A percentile compares a stretch with the other conserved stretches of the same genome.
Evolutionary conservation across 306 rosid genomes (phyloP).

Genomic region (Malus orientalis): DNA sequence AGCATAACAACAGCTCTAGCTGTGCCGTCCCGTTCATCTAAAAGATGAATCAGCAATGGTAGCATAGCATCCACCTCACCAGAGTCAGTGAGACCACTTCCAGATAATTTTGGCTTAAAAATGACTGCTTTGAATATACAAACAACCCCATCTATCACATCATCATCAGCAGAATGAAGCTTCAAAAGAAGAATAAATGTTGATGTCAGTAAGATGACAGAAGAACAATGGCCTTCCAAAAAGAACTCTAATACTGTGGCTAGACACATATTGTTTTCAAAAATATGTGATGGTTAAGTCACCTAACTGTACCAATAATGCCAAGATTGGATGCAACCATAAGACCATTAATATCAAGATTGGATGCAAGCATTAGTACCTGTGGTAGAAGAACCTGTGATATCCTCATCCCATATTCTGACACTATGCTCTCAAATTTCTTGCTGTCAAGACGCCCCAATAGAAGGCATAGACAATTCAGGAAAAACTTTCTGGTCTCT

Average conservation of each 20-base stretch:
- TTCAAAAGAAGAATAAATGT: slow-evolving; percentile 28
- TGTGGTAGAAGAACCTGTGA: slow-evolving; percentile 62
- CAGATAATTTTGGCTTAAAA: slow-evolving; percentile 50
- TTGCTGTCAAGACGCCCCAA: slow-evolving; percentile 70
- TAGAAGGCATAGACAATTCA: slow-evolving; percentile 78
- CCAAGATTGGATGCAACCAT: neutral
- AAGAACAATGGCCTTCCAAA: neutral
- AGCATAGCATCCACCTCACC: slow-evolving; percentile 48
- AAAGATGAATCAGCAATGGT: slow-evolving; percentile 59
- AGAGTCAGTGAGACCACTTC: slow-evolving; percentile 32
- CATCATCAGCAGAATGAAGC: slow-evolving; percentile 70
- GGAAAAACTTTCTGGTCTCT: slow-evolving; percentile 75
- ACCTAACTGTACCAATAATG: neutral
- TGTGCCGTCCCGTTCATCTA: slow-evolving; percentile 74
- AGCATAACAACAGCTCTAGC: slow-evolving; percentile 79
- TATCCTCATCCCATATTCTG: slow-evolving; percentile 61
- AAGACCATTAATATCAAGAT: neutral
- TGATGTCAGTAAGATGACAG: neutral
- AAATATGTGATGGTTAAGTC: neutral
- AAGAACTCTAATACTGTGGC: neutral
- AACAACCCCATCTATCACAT: slow-evolving; percentile 54
- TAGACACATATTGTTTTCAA: neutral
- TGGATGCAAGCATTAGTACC: slow-evolving; percentile 30
- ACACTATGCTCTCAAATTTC: slow-evolving; percentile 47
- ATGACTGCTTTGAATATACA: slow-evolving; percentile 65